phyloP scores from a whole-genome alignment of 805 yeast species.

The Ogataea neopini region DNA sequence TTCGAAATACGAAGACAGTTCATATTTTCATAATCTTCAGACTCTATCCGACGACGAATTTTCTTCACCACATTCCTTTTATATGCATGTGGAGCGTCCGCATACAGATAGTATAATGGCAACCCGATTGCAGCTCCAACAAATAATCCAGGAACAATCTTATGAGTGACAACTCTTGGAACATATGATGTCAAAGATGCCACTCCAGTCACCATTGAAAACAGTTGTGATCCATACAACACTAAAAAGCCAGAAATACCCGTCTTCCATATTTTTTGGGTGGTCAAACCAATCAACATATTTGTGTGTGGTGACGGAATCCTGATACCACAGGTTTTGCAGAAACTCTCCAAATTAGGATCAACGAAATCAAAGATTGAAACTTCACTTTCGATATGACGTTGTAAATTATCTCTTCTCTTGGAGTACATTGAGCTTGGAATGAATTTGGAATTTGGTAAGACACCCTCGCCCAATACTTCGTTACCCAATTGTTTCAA shows the following conservation, averaged over 20 bases:
- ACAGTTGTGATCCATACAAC: conserved; percentile 31
- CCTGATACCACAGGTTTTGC: conserved; percentile 33
- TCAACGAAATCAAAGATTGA: conserved; percentile 77
- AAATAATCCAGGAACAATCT: conserved; percentile 36
- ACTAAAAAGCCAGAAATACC: conserved; percentile 30
- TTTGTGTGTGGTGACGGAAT: conserved; percentile 43
- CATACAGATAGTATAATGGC: conserved; percentile 52
- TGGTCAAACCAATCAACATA: conserved; percentile 21
- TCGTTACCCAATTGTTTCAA: conserved; percentile 63
- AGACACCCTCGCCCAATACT: conserved; percentile 62
- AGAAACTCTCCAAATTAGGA: conserved; percentile 64
- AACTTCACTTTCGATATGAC: conserved; percentile 59
- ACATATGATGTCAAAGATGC: conserved; percentile 33
- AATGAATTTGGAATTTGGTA: conserved; percentile 62
- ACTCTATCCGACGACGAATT: conserved; percentile 60
- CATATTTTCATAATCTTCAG: conserved; percentile 72
- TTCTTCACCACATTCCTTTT: conserved; percentile 80
- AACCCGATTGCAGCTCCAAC: conserved; percentile 36
- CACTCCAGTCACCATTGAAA: conserved; percentile 33
- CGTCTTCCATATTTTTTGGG: conserved; percentile 28
- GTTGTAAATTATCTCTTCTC: conserved; percentile 59
- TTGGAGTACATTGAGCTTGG: conserved; percentile 83
- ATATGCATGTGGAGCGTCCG: conserved; percentile 86
- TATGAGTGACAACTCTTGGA: conserved; percentile 22
- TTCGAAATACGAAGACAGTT: conserved; percentile 78